phyloP scores from a whole-genome alignment of 441 rosid genomes.

The Arabidopsis hybrid region DNA sequence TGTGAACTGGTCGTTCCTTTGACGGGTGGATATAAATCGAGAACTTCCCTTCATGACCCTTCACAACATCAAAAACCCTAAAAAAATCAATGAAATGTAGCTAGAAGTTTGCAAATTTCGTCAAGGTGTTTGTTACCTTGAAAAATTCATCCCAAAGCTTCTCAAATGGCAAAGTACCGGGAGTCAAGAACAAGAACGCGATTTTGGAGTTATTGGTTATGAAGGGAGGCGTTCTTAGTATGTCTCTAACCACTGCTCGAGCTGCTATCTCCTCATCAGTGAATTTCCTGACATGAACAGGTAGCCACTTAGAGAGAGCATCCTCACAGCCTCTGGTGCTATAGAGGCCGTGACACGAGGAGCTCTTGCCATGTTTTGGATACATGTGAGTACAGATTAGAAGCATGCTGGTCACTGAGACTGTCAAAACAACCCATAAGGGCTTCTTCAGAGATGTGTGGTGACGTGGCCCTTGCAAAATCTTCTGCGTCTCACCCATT shows the following conservation, averaged over 20 bases:
- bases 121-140: constrained; percentile 52
- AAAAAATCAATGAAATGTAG: background rate
- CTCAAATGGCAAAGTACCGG: constrained; percentile 92
- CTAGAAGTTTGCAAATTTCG: background rate
- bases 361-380: constrained; percentile 60
- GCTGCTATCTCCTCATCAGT: constrained; percentile 81
- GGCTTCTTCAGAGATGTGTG: constrained; percentile 80
- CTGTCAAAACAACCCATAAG: constrained; percentile 73
- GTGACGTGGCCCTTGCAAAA: constrained; percentile 71
- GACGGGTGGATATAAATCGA: constrained; percentile 91
- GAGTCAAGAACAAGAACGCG: constrained; percentile 94
- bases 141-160: constrained; percentile 94
- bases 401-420: constrained; percentile 80
- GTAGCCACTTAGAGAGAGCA: constrained; percentile 75
- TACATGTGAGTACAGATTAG: constrained; percentile 72
- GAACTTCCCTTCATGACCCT: constrained; percentile 95
- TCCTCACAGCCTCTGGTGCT: constrained; percentile 68
- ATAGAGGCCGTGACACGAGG: constrained; percentile 68
- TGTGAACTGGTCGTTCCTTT: constrained; percentile 75
- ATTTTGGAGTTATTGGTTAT: constrained; percentile 63
- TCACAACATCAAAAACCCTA: constrained; percentile 31
- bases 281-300: constrained; percentile 75
- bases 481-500: constrained; percentile 69
- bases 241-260: constrained; percentile 69
- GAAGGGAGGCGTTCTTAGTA: constrained; percentile 62